A percentile compares a stretch with the other conserved stretches of the same genome.
Evolutionary conservation across 805 yeast species (phyloP).

Genomic region (Blastobotrys peoriensis): DNA sequence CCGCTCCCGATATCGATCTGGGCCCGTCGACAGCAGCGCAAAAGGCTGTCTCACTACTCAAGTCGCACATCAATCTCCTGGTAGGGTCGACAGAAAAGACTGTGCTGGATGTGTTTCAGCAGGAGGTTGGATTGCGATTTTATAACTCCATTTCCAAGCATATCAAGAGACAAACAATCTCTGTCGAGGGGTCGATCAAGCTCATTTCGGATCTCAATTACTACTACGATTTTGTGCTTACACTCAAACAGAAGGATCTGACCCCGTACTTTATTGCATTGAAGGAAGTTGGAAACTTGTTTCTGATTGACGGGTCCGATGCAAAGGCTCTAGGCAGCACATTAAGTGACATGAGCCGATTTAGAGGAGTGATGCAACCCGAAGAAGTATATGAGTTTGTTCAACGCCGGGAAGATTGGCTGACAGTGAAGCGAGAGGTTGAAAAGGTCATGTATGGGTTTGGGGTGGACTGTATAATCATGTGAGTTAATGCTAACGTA

Average conservation of each 20-base stretch:
- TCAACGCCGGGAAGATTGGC: slow-evolving; percentile 85
- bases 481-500: slow-evolving; percentile 29
- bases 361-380: slow-evolving; percentile 82
- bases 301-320: slow-evolving; percentile 63
- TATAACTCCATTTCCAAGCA: slow-evolving; percentile 71
- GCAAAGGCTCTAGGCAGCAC: slow-evolving; percentile 80
- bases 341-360: slow-evolving; percentile 75
- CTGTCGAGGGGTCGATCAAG: slow-evolving; percentile 75
- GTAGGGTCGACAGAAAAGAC: slow-evolving; percentile 81
- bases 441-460: slow-evolving; percentile 95
- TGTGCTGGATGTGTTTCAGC: slow-evolving; percentile 86
- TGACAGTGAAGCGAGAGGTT: slow-evolving; percentile 63
- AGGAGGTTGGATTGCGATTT: slow-evolving; percentile 86
- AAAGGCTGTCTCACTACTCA: slow-evolving; percentile 55
- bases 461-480: slow-evolving; percentile 65
- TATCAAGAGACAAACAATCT: slow-evolving; percentile 64
- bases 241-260: slow-evolving; percentile 49
- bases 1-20: slow-evolving; percentile 23
- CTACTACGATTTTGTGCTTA: slow-evolving; percentile 61
- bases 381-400: slow-evolving; percentile 94
- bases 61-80: slow-evolving; percentile 64
- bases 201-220: slow-evolving; percentile 77
- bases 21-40: slow-evolving; percentile 61
- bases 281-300: slow-evolving; percentile 80
- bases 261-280: slow-evolving; percentile 72